Evolutionary conservation across 164 flowering plant species (phyloP).

Genomic region (Piper betle): DNA sequence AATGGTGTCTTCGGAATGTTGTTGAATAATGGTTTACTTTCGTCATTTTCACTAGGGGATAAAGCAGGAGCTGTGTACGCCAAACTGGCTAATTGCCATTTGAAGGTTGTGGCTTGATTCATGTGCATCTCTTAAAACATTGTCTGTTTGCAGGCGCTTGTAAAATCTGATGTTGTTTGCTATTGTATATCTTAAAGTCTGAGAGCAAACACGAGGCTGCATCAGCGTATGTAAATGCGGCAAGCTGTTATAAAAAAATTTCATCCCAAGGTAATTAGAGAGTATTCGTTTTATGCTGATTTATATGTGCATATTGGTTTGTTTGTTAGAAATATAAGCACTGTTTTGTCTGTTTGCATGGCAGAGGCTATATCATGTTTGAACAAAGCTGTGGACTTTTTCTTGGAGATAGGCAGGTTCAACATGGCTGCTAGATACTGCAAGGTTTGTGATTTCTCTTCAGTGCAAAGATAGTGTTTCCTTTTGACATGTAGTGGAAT

Average conservation of each 20-base stretch:
- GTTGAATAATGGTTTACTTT: background rate
- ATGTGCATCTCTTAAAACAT: background rate
- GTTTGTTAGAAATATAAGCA: background rate
- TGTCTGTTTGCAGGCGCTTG: background rate
- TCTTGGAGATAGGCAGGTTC: constrained; percentile 73
- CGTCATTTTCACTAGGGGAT: constrained; percentile 18
- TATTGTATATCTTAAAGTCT: constrained; percentile 17
- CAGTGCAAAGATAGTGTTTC: background rate
- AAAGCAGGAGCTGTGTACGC: constrained; percentile 27
- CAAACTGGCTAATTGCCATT: constrained; percentile 28
- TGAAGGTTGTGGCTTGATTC: constrained; percentile 16
- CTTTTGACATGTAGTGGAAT: background rate
- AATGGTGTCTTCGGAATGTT: background rate
- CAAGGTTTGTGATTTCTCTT: constrained; percentile 36
- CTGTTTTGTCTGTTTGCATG: constrained; percentile 3
- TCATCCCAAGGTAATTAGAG: too few species aligned
- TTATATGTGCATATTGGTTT: background rate
- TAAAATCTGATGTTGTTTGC: background rate
- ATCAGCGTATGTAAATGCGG: constrained; percentile 49
- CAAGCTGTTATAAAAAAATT: constrained; percentile 26
- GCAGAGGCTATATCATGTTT: constrained; percentile 75
- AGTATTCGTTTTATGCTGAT: too few species aligned
- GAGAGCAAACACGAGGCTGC: constrained; percentile 66
- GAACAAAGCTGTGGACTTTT: constrained; percentile 46
- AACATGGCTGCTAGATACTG: constrained; percentile 84